Evolutionary conservation across 345 rosid genomes (phyloP).

Genomic region (Camelina sativa): DNA sequence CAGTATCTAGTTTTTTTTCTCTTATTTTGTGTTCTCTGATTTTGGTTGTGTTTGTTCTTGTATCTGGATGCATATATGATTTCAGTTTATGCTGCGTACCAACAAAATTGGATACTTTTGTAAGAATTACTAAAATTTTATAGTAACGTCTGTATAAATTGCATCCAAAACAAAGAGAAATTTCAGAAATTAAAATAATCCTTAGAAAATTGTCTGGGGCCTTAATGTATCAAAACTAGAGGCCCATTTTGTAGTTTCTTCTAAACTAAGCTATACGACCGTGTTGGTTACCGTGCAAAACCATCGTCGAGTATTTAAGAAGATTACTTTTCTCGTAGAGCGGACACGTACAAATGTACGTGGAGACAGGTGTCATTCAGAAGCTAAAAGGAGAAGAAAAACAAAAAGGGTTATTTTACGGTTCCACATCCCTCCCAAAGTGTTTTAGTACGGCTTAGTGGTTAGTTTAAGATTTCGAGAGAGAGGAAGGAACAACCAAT

Average conservation of each 20-base stretch:
- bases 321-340: constrained; percentile 5
- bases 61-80: not conserved
- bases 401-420: not conserved
- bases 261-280: not conserved
- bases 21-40: not conserved
- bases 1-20: not conserved
- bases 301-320: not conserved
- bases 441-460: constrained; percentile 26
- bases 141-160: too few relatives aligned
- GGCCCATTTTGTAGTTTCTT: constrained; percentile 13
- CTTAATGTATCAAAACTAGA: not conserved
- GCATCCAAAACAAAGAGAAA: not conserved
- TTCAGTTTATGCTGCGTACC: not conserved
- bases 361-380: constrained; percentile 37
- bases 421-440: constrained; percentile 13
- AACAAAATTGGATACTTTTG: not conserved
- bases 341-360: constrained; percentile 39
- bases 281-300: constrained; percentile 21
- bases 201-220: not conserved
- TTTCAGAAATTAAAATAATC: too few relatives aligned
- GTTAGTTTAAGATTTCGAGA: constrained; percentile 36
- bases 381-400: not conserved
- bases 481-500: not conserved
- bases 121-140: too few relatives aligned
- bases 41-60: not conserved